Conservation (phyloP, 805 yeast species). For the Nakazawaea holstii region DNA sequence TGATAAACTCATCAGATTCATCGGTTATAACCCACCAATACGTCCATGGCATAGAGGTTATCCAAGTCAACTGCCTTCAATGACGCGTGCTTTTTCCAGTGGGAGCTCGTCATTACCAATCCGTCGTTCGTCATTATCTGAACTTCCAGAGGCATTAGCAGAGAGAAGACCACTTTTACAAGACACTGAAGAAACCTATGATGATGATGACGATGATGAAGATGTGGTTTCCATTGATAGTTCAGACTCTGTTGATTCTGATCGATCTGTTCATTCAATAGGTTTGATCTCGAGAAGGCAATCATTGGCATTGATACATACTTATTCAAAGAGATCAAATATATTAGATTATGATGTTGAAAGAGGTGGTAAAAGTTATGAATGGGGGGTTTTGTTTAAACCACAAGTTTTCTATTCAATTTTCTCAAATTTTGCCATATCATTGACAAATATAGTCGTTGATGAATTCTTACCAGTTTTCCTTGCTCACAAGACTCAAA, state of each 20-base stretch:
- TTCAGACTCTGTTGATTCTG: constrained; percentile 6
- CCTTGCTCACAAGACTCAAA: constrained; percentile 17
- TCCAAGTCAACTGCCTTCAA: neutral
- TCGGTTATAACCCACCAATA: constrained; percentile 14
- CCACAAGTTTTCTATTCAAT: constrained; percentile 11
- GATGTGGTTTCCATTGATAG: constrained; percentile 1
- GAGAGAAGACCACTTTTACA: neutral
- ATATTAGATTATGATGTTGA: neutral
- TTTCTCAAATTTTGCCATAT: constrained; percentile 32
- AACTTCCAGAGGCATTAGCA: neutral
- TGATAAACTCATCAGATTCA: constrained; percentile 23
- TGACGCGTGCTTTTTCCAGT: neutral
- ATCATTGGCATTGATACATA: constrained; percentile 8
- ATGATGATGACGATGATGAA: neutral
- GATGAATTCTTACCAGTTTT: constrained; percentile 54
- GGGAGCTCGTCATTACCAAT: neutral
- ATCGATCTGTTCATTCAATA: constrained; percentile 10
- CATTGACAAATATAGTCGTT: constrained; percentile 44
- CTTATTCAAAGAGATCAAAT: constrained; percentile 6
- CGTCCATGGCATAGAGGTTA: constrained; percentile 5
- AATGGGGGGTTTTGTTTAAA: constrained; percentile 16
- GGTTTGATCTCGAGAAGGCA: constrained; percentile 11
- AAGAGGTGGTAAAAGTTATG: constrained; percentile 2
- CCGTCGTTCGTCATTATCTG: neutral
- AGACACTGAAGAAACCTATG: neutral